Conservation (phyloP, 768 basidiomycete genomes). For the Collybia sordida region DNA sequence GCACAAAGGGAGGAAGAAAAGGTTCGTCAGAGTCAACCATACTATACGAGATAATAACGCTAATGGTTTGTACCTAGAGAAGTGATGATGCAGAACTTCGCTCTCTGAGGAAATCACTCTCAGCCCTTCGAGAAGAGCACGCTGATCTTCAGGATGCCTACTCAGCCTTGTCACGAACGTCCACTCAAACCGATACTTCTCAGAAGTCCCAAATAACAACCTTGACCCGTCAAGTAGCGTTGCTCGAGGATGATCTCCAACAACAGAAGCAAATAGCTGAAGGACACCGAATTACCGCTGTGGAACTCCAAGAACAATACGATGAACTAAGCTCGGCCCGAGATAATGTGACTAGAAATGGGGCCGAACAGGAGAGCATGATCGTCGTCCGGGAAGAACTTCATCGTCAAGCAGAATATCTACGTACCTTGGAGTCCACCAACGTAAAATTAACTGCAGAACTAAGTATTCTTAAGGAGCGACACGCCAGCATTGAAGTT, state of each 20-base stretch:
- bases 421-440: conserved; percentile 56
- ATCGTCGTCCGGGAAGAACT: conserved; percentile 66
- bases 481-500: conserved; percentile 64
- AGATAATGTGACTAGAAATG: conserved; percentile 24
- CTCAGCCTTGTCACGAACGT: conserved; percentile 42
- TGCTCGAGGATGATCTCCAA: conserved; percentile 48
- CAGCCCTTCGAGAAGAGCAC: conserved; percentile 53
- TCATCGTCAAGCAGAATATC: conserved; percentile 60
- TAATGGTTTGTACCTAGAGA: conserved; percentile 29
- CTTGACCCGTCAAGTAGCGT: conserved; percentile 41
- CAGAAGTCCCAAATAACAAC: conserved; percentile 54
- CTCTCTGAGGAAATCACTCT: conserved; percentile 46
- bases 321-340: conserved; percentile 41
- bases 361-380: conserved; percentile 53
- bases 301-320: conserved; percentile 45
- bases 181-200: conserved; percentile 46
- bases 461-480: conserved; percentile 49
- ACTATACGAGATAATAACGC: background rate
- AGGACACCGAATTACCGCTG: conserved; percentile 37
- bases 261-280: conserved; percentile 40
- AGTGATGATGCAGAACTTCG: conserved; percentile 53
- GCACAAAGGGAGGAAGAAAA: conserved; percentile 54
- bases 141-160: conserved; percentile 63
- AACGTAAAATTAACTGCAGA: conserved; percentile 60
- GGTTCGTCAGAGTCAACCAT: conserved; percentile 39